Evolutionary conservation across 495 filamentous ascomycete species (phyloP), one percentile per base, ranked within the genome.

Genomic region (Penicillium samsonianum): DNA sequence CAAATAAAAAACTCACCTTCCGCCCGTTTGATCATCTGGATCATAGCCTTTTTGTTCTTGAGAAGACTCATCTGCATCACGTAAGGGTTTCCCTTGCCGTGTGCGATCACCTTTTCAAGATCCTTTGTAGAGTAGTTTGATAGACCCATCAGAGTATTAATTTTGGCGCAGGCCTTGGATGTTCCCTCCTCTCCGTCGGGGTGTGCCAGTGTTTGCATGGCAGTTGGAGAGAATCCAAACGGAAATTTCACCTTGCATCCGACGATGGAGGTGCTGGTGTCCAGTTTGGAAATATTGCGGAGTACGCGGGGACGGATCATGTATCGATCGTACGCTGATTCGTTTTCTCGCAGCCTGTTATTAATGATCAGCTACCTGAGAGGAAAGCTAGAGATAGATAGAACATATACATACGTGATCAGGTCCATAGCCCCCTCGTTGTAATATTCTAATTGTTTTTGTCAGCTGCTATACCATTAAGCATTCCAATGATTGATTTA

Each of bases 161-260:
- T 90, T 61, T 85, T 88, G 61, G 78, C 78, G 0, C 90, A 88
- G 12, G 89, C 90, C 48, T 82, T 75, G 3, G 90, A 92, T 2
- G 92, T 80, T 8, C 90, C 77, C 0, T 91, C 84, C 66, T 96
- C 91, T 61, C 90, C 90, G 65, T 92, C 89, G 0, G 82, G 82
- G 65, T 92, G 80, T 22, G 90, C 90, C 1, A 94, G 80, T 71
- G 89, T 91, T 46, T 91, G 90, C 17, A 92, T 79, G 0, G 89
- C 90, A 43, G 89, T 91, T 11, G 91, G 90, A 1, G 90, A 90
- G 11, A 94, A 85, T 62, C 93, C 93, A 69, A 92, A 90, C n/a
- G 90, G 90, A 37, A 90, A 84, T 84, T 86, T 44, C 1, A 65
- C 46, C 17, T 55, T 60, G 11, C 41, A 38, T 10, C 76, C 77